phyloP scores from a whole-genome alignment of 2,329 filamentous ascomycete species.

The Fusarium secorum region DNA sequence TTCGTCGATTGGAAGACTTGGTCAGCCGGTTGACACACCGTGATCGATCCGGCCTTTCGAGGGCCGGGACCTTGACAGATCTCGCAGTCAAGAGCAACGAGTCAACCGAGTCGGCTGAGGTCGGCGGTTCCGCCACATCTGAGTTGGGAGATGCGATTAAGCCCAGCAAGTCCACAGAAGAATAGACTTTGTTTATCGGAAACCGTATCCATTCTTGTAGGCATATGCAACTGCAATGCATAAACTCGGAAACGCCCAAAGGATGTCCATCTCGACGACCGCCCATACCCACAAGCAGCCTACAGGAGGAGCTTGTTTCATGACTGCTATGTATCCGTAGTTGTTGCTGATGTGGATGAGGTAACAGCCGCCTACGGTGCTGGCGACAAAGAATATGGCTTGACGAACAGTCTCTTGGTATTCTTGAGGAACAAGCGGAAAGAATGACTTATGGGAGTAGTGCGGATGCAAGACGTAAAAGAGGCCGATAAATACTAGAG shows the following conservation, averaged over 20 bases:
- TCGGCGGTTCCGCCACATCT: conserved; percentile 5
- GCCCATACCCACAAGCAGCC: conserved; percentile 94
- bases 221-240: conserved; percentile 55
- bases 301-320: conserved; percentile 90
- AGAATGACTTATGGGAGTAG: conserved; percentile 55
- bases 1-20: conserved; percentile 32
- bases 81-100: conserved; percentile 14
- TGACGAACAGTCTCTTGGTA: conserved; percentile 62
- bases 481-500: conserved; percentile 61
- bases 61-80: conserved; percentile 18
- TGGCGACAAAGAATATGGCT: conserved; percentile 68
- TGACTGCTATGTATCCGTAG: conserved; percentile 82
- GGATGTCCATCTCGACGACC: conserved; percentile 82
- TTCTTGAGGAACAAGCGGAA: conserved; percentile 58
- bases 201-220: conserved; percentile 58
- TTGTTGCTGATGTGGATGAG: conserved; percentile 83
- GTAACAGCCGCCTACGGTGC: conserved; percentile 74
- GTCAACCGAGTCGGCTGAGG: conserved; percentile 4
- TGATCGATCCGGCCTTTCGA: conserved; percentile 20
- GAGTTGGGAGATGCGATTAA: neutral
- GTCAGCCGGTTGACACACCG: conserved; percentile 20
- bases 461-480: conserved; percentile 66
- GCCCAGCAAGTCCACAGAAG: neutral
- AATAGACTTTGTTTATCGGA: conserved; percentile 40
- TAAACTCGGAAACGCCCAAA: conserved; percentile 67